Evolutionary conservation across 495 filamentous ascomycete species (phyloP).

Genomic region (Neurospora sp.): DNA sequence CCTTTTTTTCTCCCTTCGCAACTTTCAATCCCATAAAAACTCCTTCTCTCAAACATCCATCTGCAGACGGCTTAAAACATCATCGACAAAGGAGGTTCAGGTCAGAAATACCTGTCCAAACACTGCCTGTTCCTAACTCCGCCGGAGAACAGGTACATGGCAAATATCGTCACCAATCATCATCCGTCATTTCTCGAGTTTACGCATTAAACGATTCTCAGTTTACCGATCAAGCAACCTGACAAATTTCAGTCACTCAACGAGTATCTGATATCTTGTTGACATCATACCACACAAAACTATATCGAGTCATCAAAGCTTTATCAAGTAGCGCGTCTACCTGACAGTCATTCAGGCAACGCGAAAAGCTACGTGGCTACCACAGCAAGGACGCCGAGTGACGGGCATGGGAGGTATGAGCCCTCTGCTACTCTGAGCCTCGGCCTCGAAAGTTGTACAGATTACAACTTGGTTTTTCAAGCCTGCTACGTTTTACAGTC

Average conservation of each 20-base stretch:
- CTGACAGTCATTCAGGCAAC: neutral
- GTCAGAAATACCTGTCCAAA: neutral
- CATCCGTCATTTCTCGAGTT: neutral
- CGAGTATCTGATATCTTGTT: neutral
- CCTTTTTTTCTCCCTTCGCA: neutral
- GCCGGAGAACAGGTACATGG: neutral
- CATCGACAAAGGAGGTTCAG: neutral
- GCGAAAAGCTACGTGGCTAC: neutral
- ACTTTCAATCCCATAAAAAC: neutral
- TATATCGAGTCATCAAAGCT: neutral
- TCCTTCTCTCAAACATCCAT: neutral
- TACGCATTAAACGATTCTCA: neutral
- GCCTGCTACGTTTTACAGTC: neutral
- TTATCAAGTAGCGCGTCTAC: neutral
- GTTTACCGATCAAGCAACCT: neutral
- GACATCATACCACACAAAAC: neutral
- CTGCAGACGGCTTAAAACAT: neutral
- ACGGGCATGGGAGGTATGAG: neutral
- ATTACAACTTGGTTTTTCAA: neutral
- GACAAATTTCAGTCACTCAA: neutral
- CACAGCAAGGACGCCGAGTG: neutral
- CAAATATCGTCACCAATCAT: neutral
- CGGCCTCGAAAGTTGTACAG: neutral
- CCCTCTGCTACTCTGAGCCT: neutral
- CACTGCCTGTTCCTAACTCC: neutral